Conservation (phyloP, 2,329 filamentous ascomycete genomes). For the Esteya vermicola region DNA sequence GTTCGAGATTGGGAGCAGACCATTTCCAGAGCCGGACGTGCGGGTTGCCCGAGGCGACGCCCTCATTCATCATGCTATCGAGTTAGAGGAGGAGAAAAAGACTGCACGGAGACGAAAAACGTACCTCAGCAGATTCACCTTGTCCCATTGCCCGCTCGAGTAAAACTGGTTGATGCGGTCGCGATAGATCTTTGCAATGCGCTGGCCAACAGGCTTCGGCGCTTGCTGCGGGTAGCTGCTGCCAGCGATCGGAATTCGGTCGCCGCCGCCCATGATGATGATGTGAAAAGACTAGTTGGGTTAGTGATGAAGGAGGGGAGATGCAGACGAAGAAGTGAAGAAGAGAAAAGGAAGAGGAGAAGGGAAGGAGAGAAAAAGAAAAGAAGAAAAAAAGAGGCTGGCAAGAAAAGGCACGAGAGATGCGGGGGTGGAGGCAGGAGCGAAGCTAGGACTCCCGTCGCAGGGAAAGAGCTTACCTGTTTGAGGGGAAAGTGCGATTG, state of each 20-base stretch:
- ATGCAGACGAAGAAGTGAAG: neutral
- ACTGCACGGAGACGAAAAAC: neutral
- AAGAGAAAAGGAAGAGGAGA: neutral
- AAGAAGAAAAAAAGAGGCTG: neutral
- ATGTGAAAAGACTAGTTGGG: neutral
- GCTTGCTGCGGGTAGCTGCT: slow-evolving; percentile 12
- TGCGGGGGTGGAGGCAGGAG: neutral
- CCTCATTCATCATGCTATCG: slow-evolving; percentile 57
- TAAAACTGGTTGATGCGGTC: slow-evolving; percentile 13
- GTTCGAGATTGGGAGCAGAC: slow-evolving; percentile 62
- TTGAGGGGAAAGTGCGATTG: too few relatives aligned
- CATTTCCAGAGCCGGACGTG: slow-evolving; percentile 78
- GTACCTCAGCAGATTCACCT: slow-evolving; percentile 13
- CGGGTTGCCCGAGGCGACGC: slow-evolving; percentile 48
- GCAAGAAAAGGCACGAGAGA: neutral
- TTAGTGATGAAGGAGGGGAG: neutral
- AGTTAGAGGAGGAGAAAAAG: neutral
- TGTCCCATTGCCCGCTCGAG: slow-evolving; percentile 12
- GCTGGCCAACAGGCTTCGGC: slow-evolving; percentile 12
- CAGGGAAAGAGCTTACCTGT: too few relatives aligned
- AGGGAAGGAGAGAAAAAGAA: neutral
- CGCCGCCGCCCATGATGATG: slow-evolving; percentile 13
- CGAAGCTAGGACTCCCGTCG: neutral
- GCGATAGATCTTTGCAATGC: slow-evolving; percentile 12
- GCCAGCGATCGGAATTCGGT: slow-evolving; percentile 5